These are phyloP conservation scores for Pochonia chlamydosporia DNA, from an alignment of 2,329 filamentous ascomycete genomes.

Conservation along the genomic window DNA sequence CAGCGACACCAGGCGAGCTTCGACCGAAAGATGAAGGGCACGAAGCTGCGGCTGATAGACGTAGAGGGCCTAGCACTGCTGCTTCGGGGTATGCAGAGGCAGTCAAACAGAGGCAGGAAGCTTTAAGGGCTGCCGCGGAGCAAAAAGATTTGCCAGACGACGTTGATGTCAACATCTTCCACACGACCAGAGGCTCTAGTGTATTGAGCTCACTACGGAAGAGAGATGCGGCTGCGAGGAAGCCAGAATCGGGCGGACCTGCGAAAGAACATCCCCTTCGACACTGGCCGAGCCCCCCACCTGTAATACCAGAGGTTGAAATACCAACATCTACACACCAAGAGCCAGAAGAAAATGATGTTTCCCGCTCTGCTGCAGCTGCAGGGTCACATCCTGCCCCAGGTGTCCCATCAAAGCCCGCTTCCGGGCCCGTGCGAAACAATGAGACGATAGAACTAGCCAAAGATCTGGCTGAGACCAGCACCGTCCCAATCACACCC, in stretches of 20 bases:
- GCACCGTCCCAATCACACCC: conserved; percentile 13
- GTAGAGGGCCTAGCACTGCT: neutral
- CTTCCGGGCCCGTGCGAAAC: neutral
- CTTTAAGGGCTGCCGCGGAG: conserved; percentile 11
- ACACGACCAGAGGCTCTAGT: conserved; percentile 38
- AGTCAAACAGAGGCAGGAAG: conserved; percentile 8
- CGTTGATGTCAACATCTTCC: conserved; percentile 43
- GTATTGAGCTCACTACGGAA: conserved; percentile 34
- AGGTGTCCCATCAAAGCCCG: neutral
- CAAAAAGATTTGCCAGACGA: conserved; percentile 31
- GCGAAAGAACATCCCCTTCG: conserved; percentile 32
- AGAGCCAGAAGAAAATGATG: neutral
- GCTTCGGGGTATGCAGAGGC: conserved; percentile 4
- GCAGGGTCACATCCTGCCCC: neutral
- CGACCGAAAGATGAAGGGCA: neutral
- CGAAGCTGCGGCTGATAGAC: neutral
- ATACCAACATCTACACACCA: neutral
- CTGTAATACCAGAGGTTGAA: conserved; percentile 11
- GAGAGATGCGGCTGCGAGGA: conserved; percentile 11
- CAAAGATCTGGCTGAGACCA: conserved; percentile 17
- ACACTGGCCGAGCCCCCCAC: conserved; percentile 24
- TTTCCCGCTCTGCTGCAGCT: neutral
- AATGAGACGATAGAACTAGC: conserved; percentile 15
- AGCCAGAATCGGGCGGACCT: conserved; percentile 12
- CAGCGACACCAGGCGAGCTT: neutral